Evolutionary conservation across 805 yeast genomes (phyloP).

Genomic region (Starmerella tilneyi): DNA sequence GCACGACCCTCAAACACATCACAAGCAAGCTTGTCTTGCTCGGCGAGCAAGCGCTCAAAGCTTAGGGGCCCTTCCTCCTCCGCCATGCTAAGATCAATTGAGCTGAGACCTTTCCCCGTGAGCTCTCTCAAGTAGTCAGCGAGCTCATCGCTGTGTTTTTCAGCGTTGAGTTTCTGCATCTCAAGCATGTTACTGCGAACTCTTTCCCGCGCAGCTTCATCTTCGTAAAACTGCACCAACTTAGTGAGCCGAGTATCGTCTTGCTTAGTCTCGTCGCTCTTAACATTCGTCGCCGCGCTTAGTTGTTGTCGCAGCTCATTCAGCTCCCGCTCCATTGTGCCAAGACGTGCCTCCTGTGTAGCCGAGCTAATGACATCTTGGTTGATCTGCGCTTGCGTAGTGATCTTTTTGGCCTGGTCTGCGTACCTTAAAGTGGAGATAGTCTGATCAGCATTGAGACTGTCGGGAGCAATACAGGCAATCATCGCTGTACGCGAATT

Average conservation of each 20-base stretch:
- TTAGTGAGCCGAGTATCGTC: conserved; percentile 20
- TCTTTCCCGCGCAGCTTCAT: conserved; percentile 26
- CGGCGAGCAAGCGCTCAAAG: conserved; percentile 13
- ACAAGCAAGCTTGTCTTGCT: conserved; percentile 11
- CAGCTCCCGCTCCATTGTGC: conserved; percentile 35
- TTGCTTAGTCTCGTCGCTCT: conserved; percentile 25
- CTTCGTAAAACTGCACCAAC: conserved; percentile 29
- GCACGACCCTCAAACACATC: background rate
- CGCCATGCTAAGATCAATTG: conserved; percentile 12
- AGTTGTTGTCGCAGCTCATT: conserved; percentile 30
- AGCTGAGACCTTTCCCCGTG: conserved; percentile 21
- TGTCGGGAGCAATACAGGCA: conserved; percentile 60
- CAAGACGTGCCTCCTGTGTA: conserved; percentile 33
- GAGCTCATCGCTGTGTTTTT: conserved; percentile 23
- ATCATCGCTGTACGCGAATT: conserved; percentile 79
- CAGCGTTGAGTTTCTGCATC: conserved; percentile 21
- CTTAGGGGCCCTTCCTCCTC: background rate
- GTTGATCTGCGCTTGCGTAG: conserved; percentile 49
- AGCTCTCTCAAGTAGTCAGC: conserved; percentile 25
- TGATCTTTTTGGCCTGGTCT: conserved; percentile 59
- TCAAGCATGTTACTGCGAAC: conserved; percentile 24
- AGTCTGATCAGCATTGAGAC: conserved; percentile 68
- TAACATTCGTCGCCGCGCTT: conserved; percentile 29
- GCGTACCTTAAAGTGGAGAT: conserved; percentile 70
- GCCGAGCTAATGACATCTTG: conserved; percentile 35